phyloP scores from a whole-genome alignment of 1,284 basidiomycete genomes.

The Mixia osmundae region DNA sequence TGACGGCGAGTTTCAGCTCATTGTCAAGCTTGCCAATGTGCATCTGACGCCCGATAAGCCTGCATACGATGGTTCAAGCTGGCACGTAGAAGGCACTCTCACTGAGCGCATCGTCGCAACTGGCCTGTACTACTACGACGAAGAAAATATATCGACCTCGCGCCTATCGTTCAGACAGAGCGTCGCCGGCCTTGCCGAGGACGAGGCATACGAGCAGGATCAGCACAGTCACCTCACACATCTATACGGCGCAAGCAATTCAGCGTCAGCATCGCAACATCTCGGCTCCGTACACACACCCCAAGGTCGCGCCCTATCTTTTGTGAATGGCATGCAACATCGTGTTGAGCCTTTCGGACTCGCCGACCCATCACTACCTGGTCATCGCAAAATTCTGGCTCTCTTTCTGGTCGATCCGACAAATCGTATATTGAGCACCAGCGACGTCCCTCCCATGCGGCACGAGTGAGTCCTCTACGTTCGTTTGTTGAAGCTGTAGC shows the following conservation, averaged over 20 bases:
- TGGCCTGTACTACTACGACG: slow-evolving; percentile 25
- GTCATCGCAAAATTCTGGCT: slow-evolving; percentile 30
- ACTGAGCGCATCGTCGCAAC: slow-evolving; percentile 32
- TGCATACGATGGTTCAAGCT: slow-evolving; percentile 25
- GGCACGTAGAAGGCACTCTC: slow-evolving; percentile 35
- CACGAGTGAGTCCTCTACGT: slow-evolving; percentile 20
- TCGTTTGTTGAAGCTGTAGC: slow-evolving; percentile 15
- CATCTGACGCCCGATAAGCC: slow-evolving; percentile 27
- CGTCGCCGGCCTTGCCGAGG: slow-evolving; percentile 1
- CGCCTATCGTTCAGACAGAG: slow-evolving; percentile 7
- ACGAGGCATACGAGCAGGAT: slow-evolving; percentile 6
- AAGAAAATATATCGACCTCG: slow-evolving; percentile 10
- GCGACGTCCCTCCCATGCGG: slow-evolving; percentile 26
- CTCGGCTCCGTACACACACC: slow-evolving; percentile 23
- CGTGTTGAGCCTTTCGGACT: slow-evolving; percentile 27
- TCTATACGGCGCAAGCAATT: too few relatives aligned
- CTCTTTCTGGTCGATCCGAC: slow-evolving; percentile 32
- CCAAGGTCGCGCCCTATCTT: slow-evolving; percentile 26
- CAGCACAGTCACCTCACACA: too few relatives aligned
- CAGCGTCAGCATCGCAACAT: too few relatives aligned
- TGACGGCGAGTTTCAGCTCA: slow-evolving; percentile 27
- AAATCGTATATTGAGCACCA: slow-evolving; percentile 24
- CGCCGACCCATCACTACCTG: slow-evolving; percentile 25
- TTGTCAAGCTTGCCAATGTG: slow-evolving; percentile 32
- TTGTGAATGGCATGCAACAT: slow-evolving; percentile 35